Evolutionary conservation across 768 basidiomycete species (phyloP).

Genomic region (Kwoniella europaea): DNA sequence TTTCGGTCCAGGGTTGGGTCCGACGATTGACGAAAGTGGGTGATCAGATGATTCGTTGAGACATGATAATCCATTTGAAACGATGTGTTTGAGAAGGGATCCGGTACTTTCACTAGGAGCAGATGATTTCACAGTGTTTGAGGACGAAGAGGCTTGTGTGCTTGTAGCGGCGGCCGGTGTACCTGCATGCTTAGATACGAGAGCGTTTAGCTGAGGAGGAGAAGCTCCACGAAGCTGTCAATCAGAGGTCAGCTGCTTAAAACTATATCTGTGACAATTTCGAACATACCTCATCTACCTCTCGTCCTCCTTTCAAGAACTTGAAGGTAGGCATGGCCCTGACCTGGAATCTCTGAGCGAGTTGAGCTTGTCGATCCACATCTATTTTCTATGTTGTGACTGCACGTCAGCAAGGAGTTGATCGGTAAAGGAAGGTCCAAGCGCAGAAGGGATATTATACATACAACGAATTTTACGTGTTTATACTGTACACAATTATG

Average conservation of each 20-base stretch:
- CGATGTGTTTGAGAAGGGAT: conserved; percentile 51
- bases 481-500: conserved; percentile 29
- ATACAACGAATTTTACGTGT: conserved; percentile 53
- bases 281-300: conserved; percentile 54
- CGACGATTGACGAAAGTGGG: conserved; percentile 54
- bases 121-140: conserved; percentile 27
- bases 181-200: conserved; percentile 54
- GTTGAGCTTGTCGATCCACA: conserved; percentile 49
- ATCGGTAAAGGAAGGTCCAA: neutral
- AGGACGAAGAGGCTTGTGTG: conserved; percentile 27
- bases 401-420: neutral
- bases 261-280: neutral
- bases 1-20: conserved; percentile 47
- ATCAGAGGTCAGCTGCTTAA: neutral
- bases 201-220: conserved; percentile 51
- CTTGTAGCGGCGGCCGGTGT: conserved; percentile 41
- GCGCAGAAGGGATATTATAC: neutral
- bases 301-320: conserved; percentile 55
- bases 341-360: conserved; percentile 52
- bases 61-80: conserved; percentile 53
- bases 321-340: conserved; percentile 59
- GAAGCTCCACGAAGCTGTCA: conserved; percentile 55
- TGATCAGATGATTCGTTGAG: conserved; percentile 57
- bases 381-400: conserved; percentile 50
- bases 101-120: conserved; percentile 28